phyloP scores from a whole-genome alignment of 108 stramenopile species.

The Seminavis robusta region DNA sequence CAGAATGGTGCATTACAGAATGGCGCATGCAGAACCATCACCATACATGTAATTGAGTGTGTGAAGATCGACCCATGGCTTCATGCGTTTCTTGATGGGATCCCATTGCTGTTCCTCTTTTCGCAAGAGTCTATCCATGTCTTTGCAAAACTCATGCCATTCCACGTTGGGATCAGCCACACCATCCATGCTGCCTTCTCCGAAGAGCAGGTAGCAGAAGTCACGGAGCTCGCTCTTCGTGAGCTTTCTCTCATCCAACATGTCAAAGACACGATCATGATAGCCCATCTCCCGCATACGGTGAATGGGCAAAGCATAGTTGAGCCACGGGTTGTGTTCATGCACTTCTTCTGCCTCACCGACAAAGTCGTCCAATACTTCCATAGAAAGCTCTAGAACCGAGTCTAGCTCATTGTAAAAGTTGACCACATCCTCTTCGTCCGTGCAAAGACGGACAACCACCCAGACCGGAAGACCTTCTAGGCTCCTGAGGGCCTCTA shows the following conservation, averaged over 20 bases:
- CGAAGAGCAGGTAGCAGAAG: slow-evolving; percentile 67
- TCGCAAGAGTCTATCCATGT: slow-evolving; percentile 13
- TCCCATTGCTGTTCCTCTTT: slow-evolving; percentile 37
- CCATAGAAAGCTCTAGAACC: slow-evolving; percentile 58
- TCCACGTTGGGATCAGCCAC: slow-evolving; percentile 38
- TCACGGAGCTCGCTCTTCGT: slow-evolving; percentile 56
- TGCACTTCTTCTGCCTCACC: slow-evolving; percentile 74
- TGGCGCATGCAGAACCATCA: too few species aligned
- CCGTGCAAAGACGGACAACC: slow-evolving; percentile 79
- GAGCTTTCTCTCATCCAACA: slow-evolving; percentile 71
- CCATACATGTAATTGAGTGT: slow-evolving; percentile 37
- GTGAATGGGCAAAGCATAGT: slow-evolving; percentile 66
- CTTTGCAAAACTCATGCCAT: slow-evolving; percentile 25
- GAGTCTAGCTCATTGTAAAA: slow-evolving; percentile 78
- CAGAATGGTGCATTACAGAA: too few species aligned
- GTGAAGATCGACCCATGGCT: slow-evolving; percentile 27
- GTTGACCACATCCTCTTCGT: slow-evolving; percentile 51
- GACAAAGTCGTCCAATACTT: slow-evolving; percentile 76
- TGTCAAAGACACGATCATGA: slow-evolving; percentile 57
- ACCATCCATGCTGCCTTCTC: slow-evolving; percentile 32
- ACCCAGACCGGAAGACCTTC: slow-evolving; percentile 71
- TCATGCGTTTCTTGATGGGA: slow-evolving; percentile 10
- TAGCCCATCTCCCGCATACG: slow-evolving; percentile 65
- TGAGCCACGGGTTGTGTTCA: slow-evolving; percentile 66
- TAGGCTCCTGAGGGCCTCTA: slow-evolving; percentile 38